Base-by-base conservation (phyloP, 2,329 filamentous ascomycete genomes). In the Fusarium duplospermum region DNA sequence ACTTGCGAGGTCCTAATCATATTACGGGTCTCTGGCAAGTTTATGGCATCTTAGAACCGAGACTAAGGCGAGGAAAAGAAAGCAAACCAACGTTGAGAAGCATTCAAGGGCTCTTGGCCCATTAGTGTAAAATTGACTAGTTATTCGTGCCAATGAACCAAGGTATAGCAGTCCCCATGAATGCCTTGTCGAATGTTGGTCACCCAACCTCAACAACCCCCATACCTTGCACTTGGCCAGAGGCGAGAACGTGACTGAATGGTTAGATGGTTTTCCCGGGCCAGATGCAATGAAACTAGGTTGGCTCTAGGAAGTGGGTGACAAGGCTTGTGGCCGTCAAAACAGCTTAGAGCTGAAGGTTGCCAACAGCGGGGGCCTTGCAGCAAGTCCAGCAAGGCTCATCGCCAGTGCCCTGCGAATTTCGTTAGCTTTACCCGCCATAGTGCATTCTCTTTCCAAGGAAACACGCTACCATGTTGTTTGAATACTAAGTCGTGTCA, bases 331-430 rank as follows among this genome's bases (percentile, higher is more conserved):
- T 9, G 50, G 11, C 31, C n/a, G 6, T 20, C 29, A 33, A 31
- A 31, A 22, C n/a, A 16, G 50, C 50, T 4, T 29, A 62, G 14
- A 36, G 35, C 22, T 35, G 60, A 5, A 74, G 54, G 2, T 72
- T 45, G 0, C 20, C 40, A 4, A 31, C 54, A 24, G 5, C 18
- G 7, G 42, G 20, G 0, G 18, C 10, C 45, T 59, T 65, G 40
- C 72, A 74, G 40, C 72, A 74, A 6, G 65, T 72, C 72, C 72
- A 74, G 66, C 72, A 74, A 9, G 64, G 24, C 0, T 33, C 0
- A 1, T 54, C n/a, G 1, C 4, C 18, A 1, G 45, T 40, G 16
- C 72, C 72, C 72, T 74, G 29, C 4, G 24, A 7, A 9, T 0
- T 4, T 24, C 14, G 29, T 72, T 8, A 72, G 69, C 6, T 6